Conservation (phyloP, 2,329 filamentous ascomycete genomes). For the Xylaria digitata region DNA sequence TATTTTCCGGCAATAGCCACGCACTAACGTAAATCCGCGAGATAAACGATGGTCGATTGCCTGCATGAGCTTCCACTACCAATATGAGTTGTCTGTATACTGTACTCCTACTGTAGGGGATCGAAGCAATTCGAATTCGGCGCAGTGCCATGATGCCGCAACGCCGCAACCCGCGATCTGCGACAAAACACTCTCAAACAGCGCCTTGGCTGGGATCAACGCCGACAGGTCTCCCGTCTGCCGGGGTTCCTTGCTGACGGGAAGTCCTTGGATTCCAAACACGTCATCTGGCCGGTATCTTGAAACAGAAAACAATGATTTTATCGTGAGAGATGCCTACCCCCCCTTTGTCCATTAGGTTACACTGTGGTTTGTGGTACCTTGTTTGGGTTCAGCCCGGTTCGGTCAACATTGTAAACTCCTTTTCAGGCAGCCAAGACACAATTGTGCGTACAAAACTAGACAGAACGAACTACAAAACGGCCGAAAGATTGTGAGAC, state of each 20-base stretch:
- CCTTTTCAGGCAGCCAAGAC: too few relatives aligned
- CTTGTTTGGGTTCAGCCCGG: too few relatives aligned
- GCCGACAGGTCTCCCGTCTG: conserved; percentile 11
- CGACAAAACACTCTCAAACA: conserved; percentile 29
- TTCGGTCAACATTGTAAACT: too few relatives aligned
- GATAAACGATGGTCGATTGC: neutral
- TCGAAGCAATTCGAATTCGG: conserved; percentile 9
- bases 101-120: conserved; percentile 5
- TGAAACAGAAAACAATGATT: conserved; percentile 20
- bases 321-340: neutral
- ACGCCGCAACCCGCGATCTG: conserved; percentile 31
- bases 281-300: conserved; percentile 26
- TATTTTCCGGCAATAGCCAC: conserved; percentile 27
- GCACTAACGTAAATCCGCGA: neutral
- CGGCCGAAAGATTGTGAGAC: too few relatives aligned
- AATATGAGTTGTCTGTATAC: neutral
- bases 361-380: neutral
- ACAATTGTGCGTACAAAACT: too few relatives aligned
- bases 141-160: neutral
- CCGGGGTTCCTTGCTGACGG: conserved; percentile 22
- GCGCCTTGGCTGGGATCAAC: conserved; percentile 14
- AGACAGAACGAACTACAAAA: too few relatives aligned
- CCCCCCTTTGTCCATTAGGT: neutral
- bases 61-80: neutral
- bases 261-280: conserved; percentile 10